phyloP scores from a whole-genome alignment of 345 rosid species.

The Sonneratia caseolaris region DNA sequence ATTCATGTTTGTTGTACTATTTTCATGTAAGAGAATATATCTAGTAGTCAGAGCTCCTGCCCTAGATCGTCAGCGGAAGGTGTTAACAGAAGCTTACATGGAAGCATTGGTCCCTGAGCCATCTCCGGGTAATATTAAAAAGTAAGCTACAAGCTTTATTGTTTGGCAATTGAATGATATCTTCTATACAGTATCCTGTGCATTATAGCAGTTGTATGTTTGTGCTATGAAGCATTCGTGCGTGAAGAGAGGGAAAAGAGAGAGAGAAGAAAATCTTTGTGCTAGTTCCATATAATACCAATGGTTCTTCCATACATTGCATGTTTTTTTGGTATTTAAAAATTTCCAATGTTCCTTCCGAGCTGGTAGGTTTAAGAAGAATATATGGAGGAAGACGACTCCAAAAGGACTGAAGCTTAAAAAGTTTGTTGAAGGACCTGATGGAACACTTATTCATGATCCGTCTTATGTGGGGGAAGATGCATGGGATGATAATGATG shows the following conservation, averaged over 20 bases:
- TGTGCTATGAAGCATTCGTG: neutral
- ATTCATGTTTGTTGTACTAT: conserved; percentile 39
- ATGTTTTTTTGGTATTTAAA: neutral
- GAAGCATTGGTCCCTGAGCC: conserved; percentile 96
- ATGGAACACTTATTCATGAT: conserved; percentile 74
- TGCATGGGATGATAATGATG: conserved; percentile 77
- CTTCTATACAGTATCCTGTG: neutral
- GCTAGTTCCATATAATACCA: neutral
- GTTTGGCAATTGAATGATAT: neutral
- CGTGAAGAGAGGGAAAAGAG: neutral
- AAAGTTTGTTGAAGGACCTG: conserved; percentile 63
- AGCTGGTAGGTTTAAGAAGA: conserved; percentile 64
- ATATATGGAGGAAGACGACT: conserved; percentile 72
- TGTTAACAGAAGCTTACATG: conserved; percentile 83
- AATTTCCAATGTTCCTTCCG: neutral
- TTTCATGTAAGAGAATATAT: conserved; percentile 59
- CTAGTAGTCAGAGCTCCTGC: conserved; percentile 57
- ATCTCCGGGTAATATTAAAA: conserved; percentile 61
- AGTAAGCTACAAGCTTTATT: conserved; percentile 26
- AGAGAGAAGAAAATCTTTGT: neutral
- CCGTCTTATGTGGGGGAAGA: conserved; percentile 82
- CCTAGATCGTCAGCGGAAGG: conserved; percentile 48
- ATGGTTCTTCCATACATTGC: neutral
- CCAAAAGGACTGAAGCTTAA: conserved; percentile 87
- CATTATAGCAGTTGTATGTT: neutral